Evolutionary conservation across 2,329 filamentous ascomycete species (phyloP).

Genomic region (Trichoderma pleuroti): DNA sequence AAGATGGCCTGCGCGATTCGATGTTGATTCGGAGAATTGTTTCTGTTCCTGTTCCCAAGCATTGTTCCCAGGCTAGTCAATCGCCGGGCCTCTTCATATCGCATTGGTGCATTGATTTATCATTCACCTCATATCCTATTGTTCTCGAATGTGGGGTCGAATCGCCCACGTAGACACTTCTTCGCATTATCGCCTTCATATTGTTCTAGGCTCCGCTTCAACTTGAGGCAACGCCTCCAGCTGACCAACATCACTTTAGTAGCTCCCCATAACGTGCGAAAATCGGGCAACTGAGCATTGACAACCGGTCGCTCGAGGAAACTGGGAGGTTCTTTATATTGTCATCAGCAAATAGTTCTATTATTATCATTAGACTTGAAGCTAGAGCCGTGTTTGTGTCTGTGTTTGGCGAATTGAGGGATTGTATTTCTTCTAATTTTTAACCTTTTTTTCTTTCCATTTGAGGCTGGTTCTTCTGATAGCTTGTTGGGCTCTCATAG

Average conservation of each 20-base stretch:
- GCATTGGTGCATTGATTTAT: background rate
- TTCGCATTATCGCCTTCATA: background rate
- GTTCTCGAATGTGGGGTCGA: background rate
- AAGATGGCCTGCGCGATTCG: no score
- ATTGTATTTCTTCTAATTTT: background rate
- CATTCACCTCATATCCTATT: background rate
- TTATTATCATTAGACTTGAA: slow-evolving; percentile 1
- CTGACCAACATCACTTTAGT: background rate
- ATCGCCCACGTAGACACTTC: background rate
- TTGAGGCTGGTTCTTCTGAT: background rate
- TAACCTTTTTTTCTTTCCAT: background rate
- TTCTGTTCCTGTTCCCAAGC: background rate
- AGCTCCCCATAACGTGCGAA: background rate
- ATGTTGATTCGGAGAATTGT: background rate
- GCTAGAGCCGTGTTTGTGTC: background rate
- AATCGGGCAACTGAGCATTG: background rate
- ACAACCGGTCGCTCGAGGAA: background rate
- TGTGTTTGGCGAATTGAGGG: background rate
- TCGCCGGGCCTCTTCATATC: background rate
- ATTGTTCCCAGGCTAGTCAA: background rate
- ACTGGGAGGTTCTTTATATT: background rate
- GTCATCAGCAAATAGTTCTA: background rate
- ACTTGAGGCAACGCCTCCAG: background rate
- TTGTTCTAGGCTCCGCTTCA: slow-evolving; percentile 1
- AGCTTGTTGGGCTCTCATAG: background rate